Percentiles rank a stretch among this genome's conserved stretches.
Conservation (phyloP, 2,329 filamentous ascomycete species). For the Cordyceps fumosorosea region DNA sequence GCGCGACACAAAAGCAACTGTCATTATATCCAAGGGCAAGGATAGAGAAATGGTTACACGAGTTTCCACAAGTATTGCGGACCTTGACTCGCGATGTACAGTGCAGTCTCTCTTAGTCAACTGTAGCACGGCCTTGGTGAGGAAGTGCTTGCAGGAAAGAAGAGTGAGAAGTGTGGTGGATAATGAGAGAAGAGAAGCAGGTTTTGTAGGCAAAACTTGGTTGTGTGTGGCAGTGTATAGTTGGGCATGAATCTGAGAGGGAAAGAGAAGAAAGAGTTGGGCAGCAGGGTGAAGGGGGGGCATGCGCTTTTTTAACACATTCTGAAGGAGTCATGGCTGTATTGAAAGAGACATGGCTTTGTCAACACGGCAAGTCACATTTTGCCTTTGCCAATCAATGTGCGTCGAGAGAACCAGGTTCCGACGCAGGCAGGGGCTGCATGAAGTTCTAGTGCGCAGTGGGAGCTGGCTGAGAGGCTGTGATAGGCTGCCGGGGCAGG, state of each 20-base stretch:
- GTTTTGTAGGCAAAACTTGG: conserved; percentile 15
- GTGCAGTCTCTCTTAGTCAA: conserved; percentile 5
- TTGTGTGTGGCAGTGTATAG: conserved; percentile 16
- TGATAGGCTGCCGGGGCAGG: conserved; percentile 8
- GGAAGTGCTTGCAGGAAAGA: conserved; percentile 12
- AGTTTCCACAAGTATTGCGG: conserved; percentile 9
- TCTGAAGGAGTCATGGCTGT: conserved; percentile 1
- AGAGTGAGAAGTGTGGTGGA: conserved; percentile 12
- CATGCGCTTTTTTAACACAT: conserved; percentile 33
- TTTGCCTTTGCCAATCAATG: conserved; percentile 10
- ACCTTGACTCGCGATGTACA: conserved; percentile 11
- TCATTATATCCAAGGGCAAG: conserved; percentile 40
- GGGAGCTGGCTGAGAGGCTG: not conserved
- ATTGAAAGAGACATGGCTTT: conserved; percentile 2
- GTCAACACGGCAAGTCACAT: conserved; percentile 9
- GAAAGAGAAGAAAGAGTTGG: conserved; percentile 30
- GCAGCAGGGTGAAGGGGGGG: conserved; percentile 29
- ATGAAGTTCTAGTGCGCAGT: conserved; percentile 5
- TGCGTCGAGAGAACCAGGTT: conserved; percentile 4
- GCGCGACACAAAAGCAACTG: conserved; percentile 40
- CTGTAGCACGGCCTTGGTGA: conserved; percentile 2
- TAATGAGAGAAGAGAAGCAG: conserved; percentile 14
- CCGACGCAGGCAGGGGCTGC: conserved; percentile 8
- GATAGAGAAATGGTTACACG: conserved; percentile 8
- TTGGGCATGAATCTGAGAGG: conserved; percentile 29